phyloP scores from a whole-genome alignment of 1,284 basidiomycete species.

The Earliella scabrosa region DNA sequence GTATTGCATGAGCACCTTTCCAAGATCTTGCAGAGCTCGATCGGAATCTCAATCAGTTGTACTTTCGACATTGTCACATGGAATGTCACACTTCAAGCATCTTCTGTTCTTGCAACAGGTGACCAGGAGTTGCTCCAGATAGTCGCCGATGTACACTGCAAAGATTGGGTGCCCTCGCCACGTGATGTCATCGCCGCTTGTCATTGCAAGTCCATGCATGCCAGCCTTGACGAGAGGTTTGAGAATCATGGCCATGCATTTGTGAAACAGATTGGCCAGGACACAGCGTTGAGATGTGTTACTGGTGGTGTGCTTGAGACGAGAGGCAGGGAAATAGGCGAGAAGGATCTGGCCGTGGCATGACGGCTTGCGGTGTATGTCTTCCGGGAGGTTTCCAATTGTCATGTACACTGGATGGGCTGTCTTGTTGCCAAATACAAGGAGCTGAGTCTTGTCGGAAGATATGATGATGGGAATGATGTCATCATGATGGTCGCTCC shows the following conservation, averaged over 20 bases:
- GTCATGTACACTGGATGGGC: slow-evolving; percentile 45
- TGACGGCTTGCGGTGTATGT: slow-evolving; percentile 38
- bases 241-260: slow-evolving; percentile 35
- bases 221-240: slow-evolving; percentile 18
- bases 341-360: slow-evolving; percentile 37
- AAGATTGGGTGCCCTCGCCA: slow-evolving; percentile 23
- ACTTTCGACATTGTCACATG: not conserved
- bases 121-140: slow-evolving; percentile 32
- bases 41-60: not conserved
- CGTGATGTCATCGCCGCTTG: slow-evolving; percentile 22
- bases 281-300: not conserved
- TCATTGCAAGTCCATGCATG: slow-evolving; percentile 6
- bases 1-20: slow-evolving; percentile 21
- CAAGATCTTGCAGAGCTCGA: slow-evolving; percentile 9
- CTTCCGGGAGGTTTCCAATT: slow-evolving; percentile 45
- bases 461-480: not conserved
- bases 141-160: slow-evolving; percentile 27
- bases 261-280: slow-evolving; percentile 40
- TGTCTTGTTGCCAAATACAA: slow-evolving; percentile 37
- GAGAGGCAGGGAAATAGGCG: slow-evolving; percentile 35
- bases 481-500: not conserved
- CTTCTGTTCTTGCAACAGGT: slow-evolving; percentile 26
- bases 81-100: slow-evolving; percentile 24
- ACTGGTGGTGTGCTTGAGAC: not conserved
- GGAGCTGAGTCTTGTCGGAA: not conserved